These are phyloP conservation scores for Hemisphaericaspora lyxosophila DNA, from an alignment of 1,139 yeast genomes.

Conservation along the genomic window DNA sequence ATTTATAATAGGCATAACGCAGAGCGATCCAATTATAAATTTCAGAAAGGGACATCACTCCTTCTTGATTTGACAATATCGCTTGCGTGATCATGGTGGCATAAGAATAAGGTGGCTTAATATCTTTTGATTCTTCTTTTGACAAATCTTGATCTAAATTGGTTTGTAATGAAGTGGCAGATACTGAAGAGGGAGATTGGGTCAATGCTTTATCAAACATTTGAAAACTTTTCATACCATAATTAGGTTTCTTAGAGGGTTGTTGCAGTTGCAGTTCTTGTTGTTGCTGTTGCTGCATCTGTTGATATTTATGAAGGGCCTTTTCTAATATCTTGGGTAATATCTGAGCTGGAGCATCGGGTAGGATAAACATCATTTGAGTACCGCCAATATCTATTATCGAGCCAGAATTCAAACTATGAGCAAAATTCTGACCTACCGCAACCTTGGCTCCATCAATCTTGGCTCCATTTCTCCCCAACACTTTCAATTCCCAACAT, in stretches of 20 bases:
- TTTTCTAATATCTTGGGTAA: constrained; percentile 49
- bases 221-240: constrained; percentile 47
- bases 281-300: constrained; percentile 9
- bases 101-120: constrained; percentile 94
- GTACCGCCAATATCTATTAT: constrained; percentile 93
- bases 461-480: constrained; percentile 92
- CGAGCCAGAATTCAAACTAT: constrained; percentile 77
- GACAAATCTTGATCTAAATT: constrained; percentile 70
- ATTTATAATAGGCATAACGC: constrained; percentile 88
- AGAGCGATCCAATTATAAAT: constrained; percentile 87
- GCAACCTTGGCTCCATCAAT: constrained; percentile 68
- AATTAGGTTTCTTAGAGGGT: neutral
- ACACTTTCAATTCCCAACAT: constrained; percentile 80
- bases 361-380: constrained; percentile 97
- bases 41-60: constrained; percentile 84
- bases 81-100: constrained; percentile 99
- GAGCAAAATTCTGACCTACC: constrained; percentile 46
- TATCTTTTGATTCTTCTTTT: constrained; percentile 61
- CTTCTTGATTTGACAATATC: constrained; percentile 81
- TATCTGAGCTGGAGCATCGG: constrained; percentile 79
- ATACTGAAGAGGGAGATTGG: constrained; percentile 41
- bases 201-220: constrained; percentile 48
- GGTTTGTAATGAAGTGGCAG: constrained; percentile 45
- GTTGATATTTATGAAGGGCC: constrained; percentile 35
- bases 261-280: constrained; percentile 9